These are phyloP conservation scores for Botrytis porri DNA, from an alignment of 2,329 filamentous ascomycete genomes.

Conservation along the genomic window DNA sequence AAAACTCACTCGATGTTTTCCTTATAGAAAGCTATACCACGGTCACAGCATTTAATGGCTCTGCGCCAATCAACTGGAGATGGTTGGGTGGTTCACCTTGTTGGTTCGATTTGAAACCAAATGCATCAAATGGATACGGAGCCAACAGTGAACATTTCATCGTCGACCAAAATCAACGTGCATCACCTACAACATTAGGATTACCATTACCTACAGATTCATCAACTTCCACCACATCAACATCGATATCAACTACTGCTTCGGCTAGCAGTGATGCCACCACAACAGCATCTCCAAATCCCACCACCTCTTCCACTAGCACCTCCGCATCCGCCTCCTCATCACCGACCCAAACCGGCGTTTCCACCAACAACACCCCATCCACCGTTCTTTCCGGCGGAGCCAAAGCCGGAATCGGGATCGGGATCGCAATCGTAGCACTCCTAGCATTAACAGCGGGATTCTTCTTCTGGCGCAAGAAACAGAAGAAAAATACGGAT, in stretches of 20 bases:
- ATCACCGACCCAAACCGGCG: background rate
- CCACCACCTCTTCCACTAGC: background rate
- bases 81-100: slow-evolving; percentile 24
- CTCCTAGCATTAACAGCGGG: background rate
- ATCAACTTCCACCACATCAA: background rate
- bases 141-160: slow-evolving; percentile 23
- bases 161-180: slow-evolving; percentile 1
- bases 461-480: slow-evolving; percentile 7
- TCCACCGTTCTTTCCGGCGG: background rate
- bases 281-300: background rate
- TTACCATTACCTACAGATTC: background rate
- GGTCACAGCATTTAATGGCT: slow-evolving; percentile 24
- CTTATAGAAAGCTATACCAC: background rate
- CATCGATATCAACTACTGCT: background rate
- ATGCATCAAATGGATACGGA: slow-evolving; percentile 21
- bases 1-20: background rate
- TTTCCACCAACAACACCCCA: background rate
- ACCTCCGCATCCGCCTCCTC: background rate
- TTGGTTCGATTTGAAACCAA: slow-evolving; percentile 28
- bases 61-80: slow-evolving; percentile 22
- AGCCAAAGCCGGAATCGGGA: slow-evolving; percentile 9
- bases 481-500: background rate
- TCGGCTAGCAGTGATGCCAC: background rate
- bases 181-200: background rate
- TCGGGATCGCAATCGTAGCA: background rate